These are phyloP conservation scores for Wilcoxina mikolae DNA, from an alignment of 495 filamentous ascomycete genomes.

Conservation along the genomic window DNA sequence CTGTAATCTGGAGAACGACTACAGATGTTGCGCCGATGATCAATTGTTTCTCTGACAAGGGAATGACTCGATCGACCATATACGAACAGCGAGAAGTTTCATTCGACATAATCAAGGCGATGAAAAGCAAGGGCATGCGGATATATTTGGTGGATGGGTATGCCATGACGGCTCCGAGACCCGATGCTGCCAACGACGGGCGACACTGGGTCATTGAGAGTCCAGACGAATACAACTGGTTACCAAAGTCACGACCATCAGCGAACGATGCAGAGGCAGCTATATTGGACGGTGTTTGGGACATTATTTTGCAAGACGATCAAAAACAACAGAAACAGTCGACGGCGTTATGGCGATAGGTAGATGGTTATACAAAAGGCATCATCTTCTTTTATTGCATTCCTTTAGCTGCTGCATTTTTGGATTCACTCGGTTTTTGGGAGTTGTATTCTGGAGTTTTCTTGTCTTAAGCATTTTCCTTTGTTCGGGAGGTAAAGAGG, in stretches of 20 bases:
- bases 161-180: constrained; percentile 11
- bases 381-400: no score
- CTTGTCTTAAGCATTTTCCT: no score
- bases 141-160: constrained; percentile 18
- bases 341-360: not conserved
- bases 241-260: not conserved
- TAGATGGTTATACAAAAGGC: no score
- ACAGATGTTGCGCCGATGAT: constrained; percentile 18
- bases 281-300: not conserved
- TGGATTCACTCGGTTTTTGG: no score
- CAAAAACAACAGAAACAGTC: not conserved
- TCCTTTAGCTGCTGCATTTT: no score
- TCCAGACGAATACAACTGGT: constrained; percentile 4
- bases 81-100: constrained; percentile 9
- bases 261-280: not conserved
- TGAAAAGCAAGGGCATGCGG: constrained; percentile 3
- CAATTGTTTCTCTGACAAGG: constrained; percentile 14
- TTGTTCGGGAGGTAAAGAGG: no score
- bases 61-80: constrained; percentile 9
- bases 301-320: constrained; percentile 2
- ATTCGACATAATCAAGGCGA: not conserved
- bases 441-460: no score
- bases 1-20: constrained; percentile 10
- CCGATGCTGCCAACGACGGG: constrained; percentile 20
- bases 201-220: constrained; percentile 17